Evolutionary conservation across 306 rosid genomes (phyloP), one percentile per base, ranked within the genome.

Genomic region (Lablab purpureus): DNA sequence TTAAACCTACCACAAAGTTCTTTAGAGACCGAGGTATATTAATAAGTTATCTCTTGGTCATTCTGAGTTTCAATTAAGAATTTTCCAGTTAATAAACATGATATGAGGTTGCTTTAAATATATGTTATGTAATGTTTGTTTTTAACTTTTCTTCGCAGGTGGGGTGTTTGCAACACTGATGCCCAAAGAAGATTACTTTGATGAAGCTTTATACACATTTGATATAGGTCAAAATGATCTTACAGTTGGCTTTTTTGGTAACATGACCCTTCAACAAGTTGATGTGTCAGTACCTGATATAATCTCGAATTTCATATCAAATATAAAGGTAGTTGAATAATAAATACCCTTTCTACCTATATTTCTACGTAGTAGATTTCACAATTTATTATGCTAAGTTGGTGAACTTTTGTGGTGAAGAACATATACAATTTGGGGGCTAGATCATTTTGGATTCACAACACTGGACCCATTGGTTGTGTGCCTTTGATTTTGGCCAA

Each of bases 191-290:
- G 75, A 41, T 19, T 74, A 84, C 41, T 88, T 81, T 65, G 3
- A 68, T 14, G 10, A 62, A 34, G 89, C 90, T 4, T 58, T 88
- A n/a, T 88, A 84, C 88, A 88, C 88, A 36, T 84, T 84, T 34
- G 92, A 86, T 54, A 84, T 86, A 13, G 92, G 87, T 36, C 88
- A 84, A 73, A 86, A 86, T 66, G 89, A 88, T 79, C 76, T 88
- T 1, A 40, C 10, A 0, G 66, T 50, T 32, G 80, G 81, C 0
- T 45, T 83, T 36, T 30, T 52, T 2, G 5, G 49, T n/a, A 76
- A 79, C 50, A 2, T 5, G 74, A 72, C 86, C n/a, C 0, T 84
- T 23, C 51, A 58, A 30, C 69, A 87, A 80, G 75, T 87, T 14
- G 82, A 77, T 19, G 83, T 71, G n/a, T 68, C 87, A 51, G n/a